phyloP scores from a whole-genome alignment of 2,329 filamentous ascomycete species.

The Fusarium mexicanum region DNA sequence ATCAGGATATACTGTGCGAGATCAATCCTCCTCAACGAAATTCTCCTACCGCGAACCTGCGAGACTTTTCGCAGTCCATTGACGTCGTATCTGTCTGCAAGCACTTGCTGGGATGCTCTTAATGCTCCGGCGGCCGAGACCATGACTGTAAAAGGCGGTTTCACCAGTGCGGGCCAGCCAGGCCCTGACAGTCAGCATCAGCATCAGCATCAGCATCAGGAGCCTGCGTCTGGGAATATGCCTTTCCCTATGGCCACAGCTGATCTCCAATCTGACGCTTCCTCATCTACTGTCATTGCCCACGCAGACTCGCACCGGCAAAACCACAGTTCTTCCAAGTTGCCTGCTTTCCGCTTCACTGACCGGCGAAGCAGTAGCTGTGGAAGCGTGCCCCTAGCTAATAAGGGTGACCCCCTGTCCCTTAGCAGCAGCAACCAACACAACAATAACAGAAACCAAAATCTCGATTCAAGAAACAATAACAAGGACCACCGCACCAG shows the following conservation, averaged over 20 bases:
- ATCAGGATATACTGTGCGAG: not conserved
- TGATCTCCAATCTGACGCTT: constrained; percentile 28
- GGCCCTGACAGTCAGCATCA: constrained; percentile 33
- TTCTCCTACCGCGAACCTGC: not conserved
- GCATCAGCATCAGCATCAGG: constrained; percentile 14
- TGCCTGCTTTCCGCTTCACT: constrained; percentile 64
- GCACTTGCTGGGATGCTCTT: constrained; percentile 43
- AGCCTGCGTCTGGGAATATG: constrained; percentile 7
- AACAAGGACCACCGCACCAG: constrained; percentile 16
- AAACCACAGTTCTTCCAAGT: constrained; percentile 64
- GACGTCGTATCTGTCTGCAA: constrained; percentile 32
- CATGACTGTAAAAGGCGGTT: constrained; percentile 45
- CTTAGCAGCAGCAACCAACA: constrained; percentile 25
- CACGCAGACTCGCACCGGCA: constrained; percentile 59
- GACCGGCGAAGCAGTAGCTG: constrained; percentile 52
- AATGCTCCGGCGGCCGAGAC: constrained; percentile 35
- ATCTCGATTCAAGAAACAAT: constrained; percentile 32
- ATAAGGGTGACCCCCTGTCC: constrained; percentile 28
- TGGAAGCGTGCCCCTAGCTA: constrained; percentile 39
- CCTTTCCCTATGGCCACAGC: constrained; percentile 12
- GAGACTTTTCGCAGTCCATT: constrained; percentile 6
- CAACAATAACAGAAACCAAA: constrained; percentile 25
- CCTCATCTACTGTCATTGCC: constrained; percentile 19
- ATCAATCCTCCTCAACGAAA: not conserved
- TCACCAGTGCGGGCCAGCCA: constrained; percentile 43